Evolutionary conservation across 768 basidiomycete genomes (phyloP), one percentile per base, ranked within the genome.

Genomic region (Botryobasidium botryosum): DNA sequence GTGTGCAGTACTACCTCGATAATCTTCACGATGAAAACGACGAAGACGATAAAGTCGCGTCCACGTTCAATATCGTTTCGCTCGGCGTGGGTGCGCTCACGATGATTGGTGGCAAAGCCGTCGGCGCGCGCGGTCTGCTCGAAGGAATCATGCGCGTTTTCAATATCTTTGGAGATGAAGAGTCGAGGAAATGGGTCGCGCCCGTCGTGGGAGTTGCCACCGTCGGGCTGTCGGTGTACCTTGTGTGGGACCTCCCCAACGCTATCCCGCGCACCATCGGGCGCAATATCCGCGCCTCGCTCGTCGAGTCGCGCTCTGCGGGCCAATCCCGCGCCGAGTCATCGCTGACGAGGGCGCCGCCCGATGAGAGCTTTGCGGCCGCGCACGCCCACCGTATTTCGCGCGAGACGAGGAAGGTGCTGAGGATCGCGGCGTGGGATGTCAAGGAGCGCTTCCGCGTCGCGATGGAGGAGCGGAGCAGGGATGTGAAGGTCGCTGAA

Each of bases 211-310:
- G 88, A 24, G 80, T 79, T 1, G 64, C 74, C 39, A 71, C 77
- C 13, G 58, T 86, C 47, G 85, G 86, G 12, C 62, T 80, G 20
- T 72, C 75, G 1, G 75, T 74, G 2, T 96, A 91, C 64, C 64
- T 94, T 49, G 67, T 96, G 44, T 63, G 83, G 53, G 88, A 94
- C 55, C 71, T 99, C 18, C 94, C 94, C 0, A 71, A 64, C 55
- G 76, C 88, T 3, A 79, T 99, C 52, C 92, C 94, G 35, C 72
- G 74, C 47, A 92, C 85, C 10, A 72, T 97, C 46, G 94, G 94
- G 7, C 70, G 87, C 45, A 74, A 87, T 43, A 75, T 97, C 46
- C 72, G 71, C 50, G 66, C 74, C 2, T 70, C 75, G 3, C 69
- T 94, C 31, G 20, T 35, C 21, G 43, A 39, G 12, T 39, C 12